A percentile compares a stretch with the other conserved stretches of the same genome.
Evolutionary conservation across 2,329 filamentous ascomycete genomes (phyloP).

Genomic region (Cryphonectria radicalis): DNA sequence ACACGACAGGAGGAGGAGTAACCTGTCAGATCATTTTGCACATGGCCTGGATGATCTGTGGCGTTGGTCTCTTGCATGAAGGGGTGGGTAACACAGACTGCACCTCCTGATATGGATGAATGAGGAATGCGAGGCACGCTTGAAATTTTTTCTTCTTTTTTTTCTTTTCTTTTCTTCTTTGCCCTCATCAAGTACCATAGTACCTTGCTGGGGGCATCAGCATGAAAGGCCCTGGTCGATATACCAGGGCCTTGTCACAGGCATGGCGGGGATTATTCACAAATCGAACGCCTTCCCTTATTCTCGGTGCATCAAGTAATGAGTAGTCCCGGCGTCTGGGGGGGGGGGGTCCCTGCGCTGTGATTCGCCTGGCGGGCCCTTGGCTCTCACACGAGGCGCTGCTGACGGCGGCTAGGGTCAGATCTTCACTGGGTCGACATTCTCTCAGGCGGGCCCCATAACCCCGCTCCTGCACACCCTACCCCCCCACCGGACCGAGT

Average conservation of each 20-base stretch:
- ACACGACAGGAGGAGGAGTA: neutral
- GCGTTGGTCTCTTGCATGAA: neutral
- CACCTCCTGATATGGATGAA: neutral
- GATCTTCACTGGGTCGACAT: constrained; percentile 5
- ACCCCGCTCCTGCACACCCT: neutral
- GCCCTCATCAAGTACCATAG: no score
- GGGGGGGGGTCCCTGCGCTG: constrained; percentile 31
- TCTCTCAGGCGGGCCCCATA: neutral
- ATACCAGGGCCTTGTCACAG: constrained; percentile 21
- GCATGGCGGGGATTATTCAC: neutral
- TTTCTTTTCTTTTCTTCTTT: no score
- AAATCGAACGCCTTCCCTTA: neutral
- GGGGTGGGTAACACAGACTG: neutral
- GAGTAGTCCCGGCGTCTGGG: constrained; percentile 45
- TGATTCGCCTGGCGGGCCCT: constrained; percentile 41
- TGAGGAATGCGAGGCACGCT: neutral
- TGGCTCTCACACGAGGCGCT: constrained; percentile 41
- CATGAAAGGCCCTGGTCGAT: neutral
- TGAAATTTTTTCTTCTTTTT: no score
- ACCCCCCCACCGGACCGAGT: neutral
- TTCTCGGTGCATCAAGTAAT: constrained; percentile 43
- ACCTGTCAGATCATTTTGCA: neutral
- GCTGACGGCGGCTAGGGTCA: constrained; percentile 47
- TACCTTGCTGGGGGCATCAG: neutral
- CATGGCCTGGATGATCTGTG: neutral